Evolutionary conservation across 345 rosid genomes (phyloP).

Genomic region (Corchorus capsularis): DNA sequence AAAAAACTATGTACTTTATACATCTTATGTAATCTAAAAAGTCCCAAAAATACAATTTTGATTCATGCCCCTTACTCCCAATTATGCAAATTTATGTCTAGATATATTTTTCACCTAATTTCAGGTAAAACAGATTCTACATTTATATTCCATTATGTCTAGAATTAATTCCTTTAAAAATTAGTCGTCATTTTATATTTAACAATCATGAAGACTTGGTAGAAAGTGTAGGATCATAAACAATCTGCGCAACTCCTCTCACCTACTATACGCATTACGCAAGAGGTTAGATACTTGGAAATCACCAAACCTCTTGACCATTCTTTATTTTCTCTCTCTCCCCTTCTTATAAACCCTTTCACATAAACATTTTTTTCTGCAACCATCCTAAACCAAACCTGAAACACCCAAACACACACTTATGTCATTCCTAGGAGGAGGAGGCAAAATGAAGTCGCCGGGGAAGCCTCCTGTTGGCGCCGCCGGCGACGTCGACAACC

Average conservation of each 20-base stretch:
- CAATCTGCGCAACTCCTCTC: conserved; percentile 41
- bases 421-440: conserved; percentile 38
- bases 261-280: conserved; percentile 44
- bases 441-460: conserved; percentile 33
- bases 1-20: no score
- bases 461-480: conserved; percentile 14
- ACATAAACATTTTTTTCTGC: conserved; percentile 24
- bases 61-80: not conserved
- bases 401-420: not conserved
- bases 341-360: conserved; percentile 26
- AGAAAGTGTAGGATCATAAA: not conserved
- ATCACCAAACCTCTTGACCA: conserved; percentile 59
- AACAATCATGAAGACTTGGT: not conserved
- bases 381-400: conserved; percentile 17
- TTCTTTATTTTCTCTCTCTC: conserved; percentile 9
- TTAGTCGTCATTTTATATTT: no score
- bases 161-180: no score
- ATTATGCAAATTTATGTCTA: not conserved
- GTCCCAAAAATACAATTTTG: no score
- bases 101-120: not conserved
- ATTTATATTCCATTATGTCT: no score
- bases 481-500: conserved; percentile 23
- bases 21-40: no score
- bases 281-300: conserved; percentile 46
- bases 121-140: not conserved